Evolutionary conservation across 352 stramenopile species (phyloP).

Genomic region (Globisporangium orthogonon): DNA sequence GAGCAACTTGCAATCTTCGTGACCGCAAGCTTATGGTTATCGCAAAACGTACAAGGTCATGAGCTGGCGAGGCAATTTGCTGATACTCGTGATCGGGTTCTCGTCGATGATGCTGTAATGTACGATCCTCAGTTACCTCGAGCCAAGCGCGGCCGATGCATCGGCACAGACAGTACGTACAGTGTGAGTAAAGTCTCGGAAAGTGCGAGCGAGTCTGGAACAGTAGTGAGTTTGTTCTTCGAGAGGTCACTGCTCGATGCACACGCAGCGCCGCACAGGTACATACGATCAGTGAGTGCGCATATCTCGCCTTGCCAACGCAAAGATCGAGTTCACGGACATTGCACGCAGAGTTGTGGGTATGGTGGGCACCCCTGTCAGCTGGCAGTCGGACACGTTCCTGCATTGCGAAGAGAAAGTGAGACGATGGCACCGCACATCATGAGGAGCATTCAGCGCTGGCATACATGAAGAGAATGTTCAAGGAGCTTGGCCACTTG

Average conservation of each 20-base stretch:
- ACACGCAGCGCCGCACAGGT: no score
- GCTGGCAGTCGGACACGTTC: conserved; percentile 6
- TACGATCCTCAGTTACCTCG: no score
- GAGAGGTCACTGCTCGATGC: conserved; percentile 2
- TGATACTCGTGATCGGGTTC: conserved; percentile 5
- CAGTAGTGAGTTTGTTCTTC: conserved; percentile 4
- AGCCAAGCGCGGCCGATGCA: no score
- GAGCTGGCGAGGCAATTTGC: conserved; percentile 3
- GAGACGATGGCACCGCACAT: not conserved
- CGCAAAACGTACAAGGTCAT: conserved; percentile 2
- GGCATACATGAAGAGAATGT: conserved; percentile 6
- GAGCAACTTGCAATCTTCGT: not conserved
- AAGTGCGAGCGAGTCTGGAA: conserved; percentile 1
- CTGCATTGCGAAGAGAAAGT: not conserved
- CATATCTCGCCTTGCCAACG: no score
- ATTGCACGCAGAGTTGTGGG: not conserved
- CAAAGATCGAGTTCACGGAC: not conserved
- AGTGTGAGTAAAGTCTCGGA: conserved; percentile 6
- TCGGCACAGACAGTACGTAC: not conserved
- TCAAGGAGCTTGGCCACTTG: conserved; percentile 4
- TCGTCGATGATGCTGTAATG: conserved; percentile 7
- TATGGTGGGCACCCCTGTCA: not conserved
- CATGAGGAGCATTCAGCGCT: not conserved
- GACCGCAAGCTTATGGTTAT: not conserved
- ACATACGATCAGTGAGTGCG: no score